phyloP scores from a whole-genome alignment of 139 green algal genomes.

The Spirogloea muscicola region DNA sequence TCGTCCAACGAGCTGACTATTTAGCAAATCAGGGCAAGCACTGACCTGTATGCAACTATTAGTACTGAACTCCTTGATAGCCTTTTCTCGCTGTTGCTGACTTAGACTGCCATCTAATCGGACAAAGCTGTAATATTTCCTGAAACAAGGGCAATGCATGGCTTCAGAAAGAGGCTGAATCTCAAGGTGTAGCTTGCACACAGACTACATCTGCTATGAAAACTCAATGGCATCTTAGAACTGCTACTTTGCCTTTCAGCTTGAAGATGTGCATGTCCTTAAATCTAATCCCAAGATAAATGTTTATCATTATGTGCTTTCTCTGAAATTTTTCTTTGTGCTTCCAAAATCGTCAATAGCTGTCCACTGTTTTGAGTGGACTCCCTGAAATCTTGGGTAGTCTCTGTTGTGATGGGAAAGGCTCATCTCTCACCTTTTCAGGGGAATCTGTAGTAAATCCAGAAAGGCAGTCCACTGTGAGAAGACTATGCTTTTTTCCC shows the following conservation, averaged over 20 bases:
- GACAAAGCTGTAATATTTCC: constrained; percentile 18
- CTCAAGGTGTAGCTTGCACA: background rate
- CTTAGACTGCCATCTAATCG: constrained; percentile 75
- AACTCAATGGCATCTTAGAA: background rate
- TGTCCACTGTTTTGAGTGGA: no score
- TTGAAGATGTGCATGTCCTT: background rate
- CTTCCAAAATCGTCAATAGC: no score
- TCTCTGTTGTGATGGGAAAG: background rate
- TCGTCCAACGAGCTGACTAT: no score
- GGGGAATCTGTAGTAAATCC: constrained; percentile 74
- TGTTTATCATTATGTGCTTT: no score
- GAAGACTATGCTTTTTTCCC: constrained; percentile 82
- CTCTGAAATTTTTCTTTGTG: no score
- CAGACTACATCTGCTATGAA: background rate
- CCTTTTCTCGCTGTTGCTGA: constrained; percentile 55
- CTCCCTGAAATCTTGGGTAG: no score
- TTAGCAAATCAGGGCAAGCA: constrained; percentile 7
- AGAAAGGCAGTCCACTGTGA: constrained; percentile 89
- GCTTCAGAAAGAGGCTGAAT: background rate
- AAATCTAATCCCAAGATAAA: background rate
- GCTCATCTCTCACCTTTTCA: constrained; percentile 38
- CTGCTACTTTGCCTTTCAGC: background rate
- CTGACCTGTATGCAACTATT: no score
- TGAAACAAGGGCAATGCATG: background rate
- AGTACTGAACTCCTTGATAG: constrained; percentile 81